A percentile compares a stretch with the other conserved stretches of the same genome.
phyloP scores from a whole-genome alignment of 306 rosid genomes.

The Vigna hirtella region DNA sequence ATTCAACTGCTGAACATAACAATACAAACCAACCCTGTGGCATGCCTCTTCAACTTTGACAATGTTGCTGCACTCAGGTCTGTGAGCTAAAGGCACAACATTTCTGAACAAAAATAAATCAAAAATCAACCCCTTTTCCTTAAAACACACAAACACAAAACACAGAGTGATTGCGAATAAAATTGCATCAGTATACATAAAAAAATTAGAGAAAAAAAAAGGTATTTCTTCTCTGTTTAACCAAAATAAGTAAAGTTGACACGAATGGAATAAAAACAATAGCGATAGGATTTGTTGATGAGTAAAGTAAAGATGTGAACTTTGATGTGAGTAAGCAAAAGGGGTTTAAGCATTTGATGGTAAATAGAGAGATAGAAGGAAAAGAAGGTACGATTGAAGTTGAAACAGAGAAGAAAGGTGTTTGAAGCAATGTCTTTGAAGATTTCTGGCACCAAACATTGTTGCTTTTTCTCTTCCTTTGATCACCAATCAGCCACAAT shows the following conservation, averaged over 20 bases:
- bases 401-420: slow-evolving; percentile 61
- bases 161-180: neutral
- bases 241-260: neutral
- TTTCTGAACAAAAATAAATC: slow-evolving; percentile 53
- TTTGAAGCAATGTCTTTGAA: slow-evolving; percentile 63
- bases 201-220: neutral
- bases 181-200: neutral
- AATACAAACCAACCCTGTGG: slow-evolving; percentile 45
- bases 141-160: neutral
- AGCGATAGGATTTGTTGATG: neutral
- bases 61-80: slow-evolving; percentile 48
- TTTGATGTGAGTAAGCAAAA: slow-evolving; percentile 34
- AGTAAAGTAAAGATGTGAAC: slow-evolving; percentile 22
- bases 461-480: slow-evolving; percentile 40
- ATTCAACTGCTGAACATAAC: slow-evolving; percentile 48
- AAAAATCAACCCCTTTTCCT: slow-evolving; percentile 37
- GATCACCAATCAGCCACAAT: slow-evolving; percentile 16
- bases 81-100: slow-evolving; percentile 51
- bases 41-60: slow-evolving; percentile 43
- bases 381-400: slow-evolving; percentile 58
- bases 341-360: slow-evolving; percentile 11
- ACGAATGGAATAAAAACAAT: neutral
- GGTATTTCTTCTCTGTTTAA: neutral
- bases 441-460: slow-evolving; percentile 67
- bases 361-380: slow-evolving; percentile 15